Evolutionary conservation across 2,329 filamentous ascomycete genomes (phyloP), one percentile per base, ranked within the genome.

Genomic region (Penicillium sp.): DNA sequence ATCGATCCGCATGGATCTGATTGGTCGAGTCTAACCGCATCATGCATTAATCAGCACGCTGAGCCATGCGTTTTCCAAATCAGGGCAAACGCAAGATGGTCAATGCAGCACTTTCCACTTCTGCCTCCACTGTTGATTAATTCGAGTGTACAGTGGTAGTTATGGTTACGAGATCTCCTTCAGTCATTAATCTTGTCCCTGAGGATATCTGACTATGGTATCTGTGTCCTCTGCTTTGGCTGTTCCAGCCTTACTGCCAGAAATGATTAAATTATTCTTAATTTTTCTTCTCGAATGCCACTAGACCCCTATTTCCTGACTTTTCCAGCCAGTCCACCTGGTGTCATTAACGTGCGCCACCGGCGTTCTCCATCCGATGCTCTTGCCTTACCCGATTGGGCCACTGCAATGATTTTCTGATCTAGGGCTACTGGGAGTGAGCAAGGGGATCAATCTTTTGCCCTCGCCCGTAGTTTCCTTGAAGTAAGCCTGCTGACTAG

Each of bases 1-100:
- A 31, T 31, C 11, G 46, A 48, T 48, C 46, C 46, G 35, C 48
- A 7, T 16, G 7, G 21, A 44, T 44, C 8, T 19, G n/a, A 24
- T 52, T 35, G 22, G 55, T 43, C 31, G 33, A 48, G 24, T 27
- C 52, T 53, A 61, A 47, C 45, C 48, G 10, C 35, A 50, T 52
- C 56, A 59, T 31, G 31, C 14, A 9, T 41, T 22, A 22, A 2
- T 41, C 19, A 41, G 39, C 19, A n/a, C 26, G 56, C 62, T 61
- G 48, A 63, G 62, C 50, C 33, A 51, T 59, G 58, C 62, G 53
- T 63, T 64, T 64, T 45, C 62, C 61, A 27, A 51, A 61, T 59
- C 41, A 27, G 60, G 62, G 44, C 51, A 59, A 46, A 60, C 56
- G 41, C 24, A 19, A 45, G 33, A 52, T 35, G 48, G 37, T 52